Base-by-base conservation (phyloP, 768 basidiomycete species). In the Omphalotus guepiniiformis region DNA sequence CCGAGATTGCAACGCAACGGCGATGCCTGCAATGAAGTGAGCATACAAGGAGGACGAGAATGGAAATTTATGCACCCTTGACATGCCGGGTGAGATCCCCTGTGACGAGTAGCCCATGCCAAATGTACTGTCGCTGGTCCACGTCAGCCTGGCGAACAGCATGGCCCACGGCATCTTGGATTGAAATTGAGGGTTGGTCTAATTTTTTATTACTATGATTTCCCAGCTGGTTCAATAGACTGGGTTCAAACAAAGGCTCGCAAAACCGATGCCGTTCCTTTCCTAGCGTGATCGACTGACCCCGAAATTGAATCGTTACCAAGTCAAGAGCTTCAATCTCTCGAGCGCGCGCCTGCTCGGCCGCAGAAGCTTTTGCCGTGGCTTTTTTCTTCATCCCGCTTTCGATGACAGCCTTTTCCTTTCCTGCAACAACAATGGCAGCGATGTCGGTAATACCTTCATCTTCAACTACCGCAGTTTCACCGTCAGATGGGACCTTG, bases 361-460 rank as follows among this genome's bases (percentile, higher is more conserved):
- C 88, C 30, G 85, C 89, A 39, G 80, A 79, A 21, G 82, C 85
- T 53, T 82, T 86, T 25, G 78, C 80, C 6, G 73, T 83, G 21
- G 78, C 76, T 53, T 83, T 84, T 60, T 85, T 87, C 68, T 87
- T 90, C 70, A 83, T 85, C 16, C 82, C 85, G 51, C 80, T 82
- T 63, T 93, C 90, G 51, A 94, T 93, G 27, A 93, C 80, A 0
- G 90, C 88, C 54, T 85, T 82, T 65, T 93, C 93, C 59, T 86
- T 88, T n/a, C 93, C 93, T 6, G 90, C 88, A 26, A 92, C 88
- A 36, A 95, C 73, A 38, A 89, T 82, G 6, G 93, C 90, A 5
- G 93, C 93, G 49, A 94, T 91, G 61, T 95, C 89, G 15, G 88
- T 89, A 21, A 91, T 71, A 3, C 89, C 93, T 52, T 93, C 92